phyloP scores from a whole-genome alignment of 441 rosid species.

The Mallotus repandus region DNA sequence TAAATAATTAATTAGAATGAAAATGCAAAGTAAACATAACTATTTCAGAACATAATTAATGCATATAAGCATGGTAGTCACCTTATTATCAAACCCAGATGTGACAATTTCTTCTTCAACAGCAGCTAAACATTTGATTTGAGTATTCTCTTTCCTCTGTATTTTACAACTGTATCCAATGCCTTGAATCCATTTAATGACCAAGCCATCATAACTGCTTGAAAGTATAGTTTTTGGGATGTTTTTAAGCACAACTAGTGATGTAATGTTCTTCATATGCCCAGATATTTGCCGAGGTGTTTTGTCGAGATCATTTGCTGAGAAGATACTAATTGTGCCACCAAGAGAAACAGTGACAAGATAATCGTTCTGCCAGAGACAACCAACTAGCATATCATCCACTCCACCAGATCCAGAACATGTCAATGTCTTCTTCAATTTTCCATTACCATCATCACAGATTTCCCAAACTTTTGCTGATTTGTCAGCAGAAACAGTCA shows the following conservation, averaged over 20 bases:
- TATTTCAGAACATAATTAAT: neutral
- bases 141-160: constrained; percentile 68
- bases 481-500: constrained; percentile 96
- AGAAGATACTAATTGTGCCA: constrained; percentile 73
- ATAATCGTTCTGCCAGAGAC: constrained; percentile 89
- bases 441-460: constrained; percentile 64
- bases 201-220: constrained; percentile 87
- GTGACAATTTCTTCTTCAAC: constrained; percentile 76
- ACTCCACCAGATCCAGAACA: constrained; percentile 75
- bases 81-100: constrained; percentile 92
- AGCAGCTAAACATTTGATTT: constrained; percentile 88
- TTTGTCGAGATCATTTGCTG: constrained; percentile 74
- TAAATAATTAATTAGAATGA: neutral
- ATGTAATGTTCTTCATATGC: constrained; percentile 80
- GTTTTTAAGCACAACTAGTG: constrained; percentile 64
- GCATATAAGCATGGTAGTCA: constrained; percentile 22
- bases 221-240: constrained; percentile 62
- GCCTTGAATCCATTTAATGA: constrained; percentile 88
- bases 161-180: constrained; percentile 72
- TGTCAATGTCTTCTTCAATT: constrained; percentile 59
- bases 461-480: constrained; percentile 95
- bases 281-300: constrained; percentile 70
- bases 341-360: constrained; percentile 92
- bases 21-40: neutral
- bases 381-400: constrained; percentile 94